Evolutionary conservation across 2,329 filamentous ascomycete genomes (phyloP).

Genomic region (Dichotomopilus funicola): DNA sequence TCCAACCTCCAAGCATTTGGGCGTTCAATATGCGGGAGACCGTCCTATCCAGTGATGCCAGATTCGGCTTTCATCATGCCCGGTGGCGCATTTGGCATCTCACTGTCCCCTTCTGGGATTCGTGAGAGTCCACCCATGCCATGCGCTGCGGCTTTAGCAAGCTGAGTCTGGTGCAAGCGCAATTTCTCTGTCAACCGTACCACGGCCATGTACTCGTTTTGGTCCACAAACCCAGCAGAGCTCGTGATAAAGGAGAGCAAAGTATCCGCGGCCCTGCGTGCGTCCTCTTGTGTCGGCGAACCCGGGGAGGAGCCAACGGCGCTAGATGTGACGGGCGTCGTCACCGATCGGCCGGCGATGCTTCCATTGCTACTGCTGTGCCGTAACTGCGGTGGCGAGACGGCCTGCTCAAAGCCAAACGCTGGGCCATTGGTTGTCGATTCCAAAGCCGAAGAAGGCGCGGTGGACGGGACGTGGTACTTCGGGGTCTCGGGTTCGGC

Average conservation of each 20-base stretch:
- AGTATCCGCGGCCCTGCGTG: conserved; percentile 71
- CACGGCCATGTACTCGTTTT: conserved; percentile 70
- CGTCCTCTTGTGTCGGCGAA: conserved; percentile 78
- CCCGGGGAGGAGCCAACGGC: conserved; percentile 51
- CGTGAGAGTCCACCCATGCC: conserved; percentile 46
- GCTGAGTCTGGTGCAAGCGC: conserved; percentile 52
- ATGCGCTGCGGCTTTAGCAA: conserved; percentile 26
- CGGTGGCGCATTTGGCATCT: conserved; percentile 37
- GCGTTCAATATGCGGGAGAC: not conserved
- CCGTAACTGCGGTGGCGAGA: conserved; percentile 40
- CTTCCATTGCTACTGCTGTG: conserved; percentile 47
- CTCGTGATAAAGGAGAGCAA: conserved; percentile 76
- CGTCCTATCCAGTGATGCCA: conserved; percentile 27
- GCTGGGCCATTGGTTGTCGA: conserved; percentile 40
- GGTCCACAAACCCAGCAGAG: conserved; percentile 65
- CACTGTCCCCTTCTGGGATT: conserved; percentile 52
- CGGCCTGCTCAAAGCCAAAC: conserved; percentile 40
- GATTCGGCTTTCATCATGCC: conserved; percentile 32
- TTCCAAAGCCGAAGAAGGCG: conserved; percentile 46
- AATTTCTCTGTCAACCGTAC: conserved; percentile 82
- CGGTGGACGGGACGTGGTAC: conserved; percentile 40
- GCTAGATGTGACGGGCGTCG: conserved; percentile 24
- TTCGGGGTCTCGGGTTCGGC: conserved; percentile 45
- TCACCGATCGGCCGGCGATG: conserved; percentile 29
- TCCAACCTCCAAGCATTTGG: not conserved